Evolutionary conservation across 139 green algal genomes (phyloP), one percentile per base, ranked within the genome.

Genomic region (Volvox africanus): DNA sequence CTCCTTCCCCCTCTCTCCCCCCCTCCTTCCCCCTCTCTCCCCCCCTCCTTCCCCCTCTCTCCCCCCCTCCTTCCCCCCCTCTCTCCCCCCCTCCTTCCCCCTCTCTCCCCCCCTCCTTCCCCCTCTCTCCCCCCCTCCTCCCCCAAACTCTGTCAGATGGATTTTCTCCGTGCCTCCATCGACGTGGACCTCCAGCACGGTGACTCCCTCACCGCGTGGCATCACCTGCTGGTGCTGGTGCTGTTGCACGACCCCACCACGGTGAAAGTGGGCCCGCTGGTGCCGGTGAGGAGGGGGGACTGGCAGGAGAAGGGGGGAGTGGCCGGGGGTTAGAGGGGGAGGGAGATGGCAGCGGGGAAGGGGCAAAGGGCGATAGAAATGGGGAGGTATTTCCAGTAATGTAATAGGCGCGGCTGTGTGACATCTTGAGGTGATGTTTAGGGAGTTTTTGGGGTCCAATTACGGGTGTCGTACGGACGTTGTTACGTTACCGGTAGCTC

Each of bases 221-320:
- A 91, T 61, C 75, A 88, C 33, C 30, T 94, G 87, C 87, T 94
- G 89, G 89, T 93, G 69, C 91, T 95, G 73, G 88, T 94, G 30
- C 61, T 95, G 61, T 82, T 95, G 82, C 93, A 95, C 62, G 91
- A 89, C 85, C 85, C 85, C 14, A 89, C 85, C 28, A 82, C 85
- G 18, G 85, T 89, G 17, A 50, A 73, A 18, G 18, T n/a, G 26
- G 85, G 85, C 37, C 85, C 44, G 69, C 85, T 82, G 85, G 37
- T n/a, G 85, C 86, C 26, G 32, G 90, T 86, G 82, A 68, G 88
- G 24, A 33, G 37, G n/a, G 61, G 6, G 30, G 22, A 13, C 35
- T 67, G 35, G 2, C 16, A 19, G 85, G 85, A 44, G 62, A 30
- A 37, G 22, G 22, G 44, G 17, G 22, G 5, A 36, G 12, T 30